Evolutionary conservation across 371 early-diverging fungal genomes (phyloP), one percentile per base, ranked within the genome.

Genomic region (Rozella allomycis): DNA sequence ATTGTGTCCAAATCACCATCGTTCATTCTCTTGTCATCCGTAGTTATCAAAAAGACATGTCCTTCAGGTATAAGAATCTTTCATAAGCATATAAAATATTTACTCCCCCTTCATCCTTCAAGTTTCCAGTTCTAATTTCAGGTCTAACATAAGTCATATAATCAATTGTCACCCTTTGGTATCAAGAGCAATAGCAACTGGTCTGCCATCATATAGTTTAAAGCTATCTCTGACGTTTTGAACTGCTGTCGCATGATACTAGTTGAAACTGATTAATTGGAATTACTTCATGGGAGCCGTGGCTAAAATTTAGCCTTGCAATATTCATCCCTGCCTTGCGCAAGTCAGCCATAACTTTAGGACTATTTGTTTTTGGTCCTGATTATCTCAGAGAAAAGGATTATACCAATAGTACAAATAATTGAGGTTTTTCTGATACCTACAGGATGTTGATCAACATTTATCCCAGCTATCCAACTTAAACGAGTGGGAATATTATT

Each of bases 241-340:
- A 11, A 26, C 16, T n/a, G 10, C 23, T 14, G 9, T 32, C 23
- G 30, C 36, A 34, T 32, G 30, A 10, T 25, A 25, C 38, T 8
- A 21, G 33, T 21, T 9, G 27, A 8, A 13, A 21, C 21, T 25
- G 41, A 4, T 32, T 20, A 23, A 23, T 26, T 10, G 26, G 28
- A 35, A 35, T 31, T 53, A 71, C 72, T 51, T 85, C 88, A 52
- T 91, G 73, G 34, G 74, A 65, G 17, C 91, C 91, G 57, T 91
- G 91, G 25, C 86, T 85, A 46, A 91, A 88, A 67, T 86, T 86
- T 52, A 58, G 38, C 43, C 98, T 76, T 31, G 76, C 82, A 38
- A 98, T 78, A 54, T 80, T 86, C 71, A 97, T 78, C 33, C 98
- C 98, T 10, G 82, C 47, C 28, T 54, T 42, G 17, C 59, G 39